Conservation (phyloP, 2,329 filamentous ascomycete genomes). For the Fusarium torreyae region DNA sequence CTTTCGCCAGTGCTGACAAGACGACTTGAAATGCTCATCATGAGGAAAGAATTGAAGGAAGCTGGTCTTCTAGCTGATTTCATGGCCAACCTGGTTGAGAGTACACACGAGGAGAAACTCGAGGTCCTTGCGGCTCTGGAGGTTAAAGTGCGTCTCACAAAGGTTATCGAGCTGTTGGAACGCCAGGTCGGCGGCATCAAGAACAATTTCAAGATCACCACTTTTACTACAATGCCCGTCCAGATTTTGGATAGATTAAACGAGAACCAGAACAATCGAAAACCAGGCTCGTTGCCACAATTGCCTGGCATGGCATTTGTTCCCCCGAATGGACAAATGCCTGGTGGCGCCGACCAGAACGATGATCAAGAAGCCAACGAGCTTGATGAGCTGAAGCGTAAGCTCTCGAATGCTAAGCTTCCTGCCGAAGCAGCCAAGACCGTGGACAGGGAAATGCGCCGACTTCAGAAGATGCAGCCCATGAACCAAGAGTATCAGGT, state of each 20-base stretch:
- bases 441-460: slow-evolving; percentile 89
- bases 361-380: slow-evolving; percentile 90
- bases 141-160: slow-evolving; percentile 82
- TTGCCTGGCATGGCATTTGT: slow-evolving; percentile 60
- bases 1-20: slow-evolving; percentile 89
- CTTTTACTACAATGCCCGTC: slow-evolving; percentile 77
- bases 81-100: slow-evolving; percentile 93
- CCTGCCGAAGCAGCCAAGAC: slow-evolving; percentile 89
- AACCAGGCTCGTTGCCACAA: slow-evolving; percentile 51
- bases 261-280: slow-evolving; percentile 56
- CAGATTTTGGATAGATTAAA: slow-evolving; percentile 72
- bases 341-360: slow-evolving; percentile 65
- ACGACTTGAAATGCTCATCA: slow-evolving; percentile 89
- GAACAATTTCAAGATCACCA: slow-evolving; percentile 87
- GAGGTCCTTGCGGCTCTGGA: slow-evolving; percentile 86
- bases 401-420: slow-evolving; percentile 84
- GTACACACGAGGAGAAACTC: slow-evolving; percentile 91
- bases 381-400: slow-evolving; percentile 91
- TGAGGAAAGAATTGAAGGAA: slow-evolving; percentile 84
- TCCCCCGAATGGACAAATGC: slow-evolving; percentile 54
- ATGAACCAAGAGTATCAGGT: slow-evolving; percentile 97
- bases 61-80: slow-evolving; percentile 93
- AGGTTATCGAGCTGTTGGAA: slow-evolving; percentile 86
- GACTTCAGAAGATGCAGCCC: slow-evolving; percentile 95
- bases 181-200: slow-evolving; percentile 88